A percentile compares a stretch with the other conserved stretches of the same genome.
Evolutionary conservation across 164 flowering plant genomes (phyloP).

Genomic region (Paratinospora sagittata): DNA sequence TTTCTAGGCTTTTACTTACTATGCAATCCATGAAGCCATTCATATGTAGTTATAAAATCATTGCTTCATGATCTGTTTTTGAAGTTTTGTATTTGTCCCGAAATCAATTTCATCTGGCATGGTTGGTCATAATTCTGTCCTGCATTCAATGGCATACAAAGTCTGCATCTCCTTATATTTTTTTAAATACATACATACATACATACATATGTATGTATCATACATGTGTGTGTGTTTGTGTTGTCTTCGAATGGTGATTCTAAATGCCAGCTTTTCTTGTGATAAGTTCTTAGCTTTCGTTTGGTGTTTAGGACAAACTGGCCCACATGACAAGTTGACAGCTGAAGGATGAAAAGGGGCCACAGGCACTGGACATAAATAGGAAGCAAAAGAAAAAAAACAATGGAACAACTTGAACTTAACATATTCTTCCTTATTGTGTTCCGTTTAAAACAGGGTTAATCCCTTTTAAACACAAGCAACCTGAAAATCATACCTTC

Average conservation of each 20-base stretch:
- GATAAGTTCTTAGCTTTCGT: not conserved
- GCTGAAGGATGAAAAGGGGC: not conserved
- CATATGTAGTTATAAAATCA: not conserved
- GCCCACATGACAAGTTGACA: not conserved
- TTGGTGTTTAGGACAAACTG: not conserved
- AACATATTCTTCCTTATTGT: not conserved
- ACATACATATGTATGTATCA: too few relatives aligned
- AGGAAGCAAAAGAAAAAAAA: not conserved
- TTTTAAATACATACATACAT: not conserved
- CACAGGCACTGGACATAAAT: not conserved
- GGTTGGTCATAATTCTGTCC: not conserved
- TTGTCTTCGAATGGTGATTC: not conserved
- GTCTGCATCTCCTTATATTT: not conserved
- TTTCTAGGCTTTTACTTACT: not conserved
- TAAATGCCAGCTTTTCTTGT: slow-evolving; percentile 2
- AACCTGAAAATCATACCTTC: not conserved
- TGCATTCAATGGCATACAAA: not conserved
- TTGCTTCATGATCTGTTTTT: not conserved
- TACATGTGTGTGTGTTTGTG: not conserved
- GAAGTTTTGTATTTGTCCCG: not conserved
- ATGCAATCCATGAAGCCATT: not conserved
- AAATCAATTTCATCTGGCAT: not conserved
- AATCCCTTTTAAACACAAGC: not conserved
- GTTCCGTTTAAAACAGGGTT: not conserved
- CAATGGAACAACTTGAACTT: not conserved